Base-by-base conservation (phyloP, 495 filamentous ascomycete species). In the Penicillium tannophilum region DNA sequence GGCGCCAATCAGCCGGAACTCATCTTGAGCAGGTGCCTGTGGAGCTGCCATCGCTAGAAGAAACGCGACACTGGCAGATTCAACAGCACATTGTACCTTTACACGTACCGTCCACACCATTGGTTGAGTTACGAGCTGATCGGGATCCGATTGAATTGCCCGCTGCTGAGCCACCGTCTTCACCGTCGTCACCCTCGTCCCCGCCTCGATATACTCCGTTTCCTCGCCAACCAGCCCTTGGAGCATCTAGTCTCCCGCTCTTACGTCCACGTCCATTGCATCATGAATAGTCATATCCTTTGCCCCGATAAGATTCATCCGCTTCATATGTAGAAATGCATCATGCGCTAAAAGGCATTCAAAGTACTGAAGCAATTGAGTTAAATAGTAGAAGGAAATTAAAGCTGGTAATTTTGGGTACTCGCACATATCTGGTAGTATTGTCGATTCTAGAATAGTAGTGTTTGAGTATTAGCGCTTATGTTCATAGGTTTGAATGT, bases 41-140 rank as follows among this genome's bases (percentile, higher is more conserved):
- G 36, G 59, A 61, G n/a, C 51, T 61, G 17, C 59, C 48, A 11
- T 52, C 53, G 3, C 39, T 43, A 2, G 59, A 61, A 52, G 54
- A 56, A 33, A 53, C 53, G 20, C 6, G 16, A 11, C 11, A 33
- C 14, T 56, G 59, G 59, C 59, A 56, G 23, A 44, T 39, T 24
- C 47, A 53, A n/a, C 45, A 54, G 14, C 46, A 55, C 10, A 36
- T 16, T 16, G 28, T 39, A 4, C 28, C 53, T 2, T 20, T 26
- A 17, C 46, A 16, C 9, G 20, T 30, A 10, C n/a, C 47, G 3
- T 20, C 46, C 14, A 45, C 44, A 19, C 51, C 43, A 1, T 6
- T 60, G 6, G 44, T 43, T 36, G 58, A 60, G 24, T 43, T 60
- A 6, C 39, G 52, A 20, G 19, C 41, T 6, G 46, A 55, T 20